phyloP scores from a whole-genome alignment of 1,139 yeast genomes.

The Geotrichum cucujoidarum region DNA sequence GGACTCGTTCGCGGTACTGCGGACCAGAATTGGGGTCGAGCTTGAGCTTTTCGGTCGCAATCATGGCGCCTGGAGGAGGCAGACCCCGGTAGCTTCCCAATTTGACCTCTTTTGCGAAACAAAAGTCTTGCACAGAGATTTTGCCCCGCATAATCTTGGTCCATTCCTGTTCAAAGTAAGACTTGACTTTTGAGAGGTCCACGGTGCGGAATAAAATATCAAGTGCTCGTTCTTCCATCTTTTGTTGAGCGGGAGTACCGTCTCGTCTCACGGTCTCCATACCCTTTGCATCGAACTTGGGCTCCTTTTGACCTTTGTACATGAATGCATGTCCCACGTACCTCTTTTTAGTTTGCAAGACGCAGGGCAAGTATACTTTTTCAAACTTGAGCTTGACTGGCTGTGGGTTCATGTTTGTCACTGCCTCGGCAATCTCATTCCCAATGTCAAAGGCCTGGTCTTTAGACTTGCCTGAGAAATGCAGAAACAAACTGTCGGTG shows the following conservation, averaged over 20 bases:
- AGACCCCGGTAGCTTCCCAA: slow-evolving; percentile 74
- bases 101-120: slow-evolving; percentile 87
- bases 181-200: slow-evolving; percentile 66
- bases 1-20: slow-evolving; percentile 82
- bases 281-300: slow-evolving; percentile 91
- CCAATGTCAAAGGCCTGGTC: slow-evolving; percentile 78
- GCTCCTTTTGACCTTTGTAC: slow-evolving; percentile 46
- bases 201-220: slow-evolving; percentile 64
- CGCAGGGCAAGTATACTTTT: slow-evolving; percentile 84
- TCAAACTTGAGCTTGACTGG: slow-evolving; percentile 85
- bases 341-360: slow-evolving; percentile 77
- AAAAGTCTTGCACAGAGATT: slow-evolving; percentile 71
- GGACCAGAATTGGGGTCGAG: slow-evolving; percentile 74
- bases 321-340: slow-evolving; percentile 86
- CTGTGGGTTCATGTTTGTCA: slow-evolving; percentile 68
- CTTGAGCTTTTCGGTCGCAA: slow-evolving; percentile 58
- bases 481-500: slow-evolving; percentile 88
- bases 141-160: slow-evolving; percentile 55
- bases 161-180: slow-evolving; percentile 62
- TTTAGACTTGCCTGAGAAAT: slow-evolving; percentile 75
- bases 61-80: slow-evolving; percentile 87
- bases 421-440: slow-evolving; percentile 54
- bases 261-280: slow-evolving; percentile 91
- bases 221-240: slow-evolving; percentile 67
- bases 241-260: slow-evolving; percentile 89